Conservation (phyloP, 2,329 filamentous ascomycete species). For the Erysiphe neolycopersici region DNA sequence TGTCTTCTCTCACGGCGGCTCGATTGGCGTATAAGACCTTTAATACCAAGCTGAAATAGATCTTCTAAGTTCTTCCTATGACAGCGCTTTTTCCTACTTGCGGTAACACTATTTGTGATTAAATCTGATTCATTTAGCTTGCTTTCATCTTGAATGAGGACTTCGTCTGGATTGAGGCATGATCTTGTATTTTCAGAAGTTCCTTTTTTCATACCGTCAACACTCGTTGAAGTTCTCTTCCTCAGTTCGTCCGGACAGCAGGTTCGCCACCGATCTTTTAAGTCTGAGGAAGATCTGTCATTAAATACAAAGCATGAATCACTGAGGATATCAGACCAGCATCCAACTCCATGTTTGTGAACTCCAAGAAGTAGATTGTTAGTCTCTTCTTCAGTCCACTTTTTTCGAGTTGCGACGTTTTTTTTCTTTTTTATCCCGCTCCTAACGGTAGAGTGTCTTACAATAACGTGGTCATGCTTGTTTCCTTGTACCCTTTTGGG, state of each 20-base stretch:
- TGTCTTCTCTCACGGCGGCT: slow-evolving; percentile 30
- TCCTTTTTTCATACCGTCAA: no score
- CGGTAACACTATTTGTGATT: no score
- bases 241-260: no score
- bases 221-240: no score
- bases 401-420: slow-evolving; percentile 20
- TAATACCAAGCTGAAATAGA: slow-evolving; percentile 26
- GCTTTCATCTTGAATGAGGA: no score
- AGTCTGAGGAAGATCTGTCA: slow-evolving; percentile 30
- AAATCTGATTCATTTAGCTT: no score
- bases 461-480: neutral
- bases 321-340: slow-evolving; percentile 36
- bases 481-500: slow-evolving; percentile 1
- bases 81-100: no score
- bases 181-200: no score
- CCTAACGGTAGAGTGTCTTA: neutral
- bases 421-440: neutral
- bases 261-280: slow-evolving; percentile 22
- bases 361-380: slow-evolving; percentile 34
- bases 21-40: slow-evolving; percentile 34
- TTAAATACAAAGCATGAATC: slow-evolving; percentile 34
- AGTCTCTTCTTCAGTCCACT: slow-evolving; percentile 39
- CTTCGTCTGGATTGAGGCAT: no score
- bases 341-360: slow-evolving; percentile 33
- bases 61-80: no score